Evolutionary conservation across 768 basidiomycete genomes (phyloP).

Genomic region (Auricularia sp.): DNA sequence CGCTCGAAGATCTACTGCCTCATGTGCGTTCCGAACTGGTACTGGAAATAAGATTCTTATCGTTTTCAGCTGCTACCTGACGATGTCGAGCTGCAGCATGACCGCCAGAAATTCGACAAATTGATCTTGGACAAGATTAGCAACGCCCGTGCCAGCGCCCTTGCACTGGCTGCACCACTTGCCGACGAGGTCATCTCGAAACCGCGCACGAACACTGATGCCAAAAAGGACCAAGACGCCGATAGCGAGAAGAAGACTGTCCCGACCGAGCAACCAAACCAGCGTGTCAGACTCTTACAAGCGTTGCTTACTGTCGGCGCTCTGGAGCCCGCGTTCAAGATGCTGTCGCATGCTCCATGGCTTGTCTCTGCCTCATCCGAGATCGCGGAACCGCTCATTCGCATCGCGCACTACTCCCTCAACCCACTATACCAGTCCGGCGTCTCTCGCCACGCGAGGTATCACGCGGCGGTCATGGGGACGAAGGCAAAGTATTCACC

Average conservation of each 20-base stretch:
- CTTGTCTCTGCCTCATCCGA: conserved; percentile 71
- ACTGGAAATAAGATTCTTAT: conserved; percentile 1
- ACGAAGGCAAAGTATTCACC: conserved; percentile 49
- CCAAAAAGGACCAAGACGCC: conserved; percentile 21
- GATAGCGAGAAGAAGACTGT: conserved; percentile 27
- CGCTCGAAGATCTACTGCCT: conserved; percentile 81
- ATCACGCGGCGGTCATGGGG: conserved; percentile 32
- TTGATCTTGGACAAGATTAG: conserved; percentile 49
- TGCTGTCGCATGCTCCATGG: conserved; percentile 80
- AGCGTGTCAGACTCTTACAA: conserved; percentile 67
- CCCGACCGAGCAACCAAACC: conserved; percentile 34
- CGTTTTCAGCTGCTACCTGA: conserved; percentile 50
- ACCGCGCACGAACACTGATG: conserved; percentile 28
- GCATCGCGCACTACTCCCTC: conserved; percentile 60
- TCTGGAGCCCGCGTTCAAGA: conserved; percentile 60
- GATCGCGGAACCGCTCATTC: conserved; percentile 78
- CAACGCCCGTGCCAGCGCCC: conserved; percentile 54
- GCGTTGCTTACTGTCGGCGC: conserved; percentile 85
- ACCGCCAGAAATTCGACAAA: conserved; percentile 34
- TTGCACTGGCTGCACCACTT: conserved; percentile 79
- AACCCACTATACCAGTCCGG: conserved; percentile 48
- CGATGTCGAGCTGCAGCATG: conserved; percentile 62
- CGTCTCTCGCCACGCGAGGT: conserved; percentile 25
- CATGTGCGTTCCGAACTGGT: conserved; percentile 48
- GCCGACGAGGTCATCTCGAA: conserved; percentile 38